A percentile compares a stretch with the other conserved stretches of the same genome.
Conservation (phyloP, 768 basidiomycete genomes). For the Boletus tomentosulus region DNA sequence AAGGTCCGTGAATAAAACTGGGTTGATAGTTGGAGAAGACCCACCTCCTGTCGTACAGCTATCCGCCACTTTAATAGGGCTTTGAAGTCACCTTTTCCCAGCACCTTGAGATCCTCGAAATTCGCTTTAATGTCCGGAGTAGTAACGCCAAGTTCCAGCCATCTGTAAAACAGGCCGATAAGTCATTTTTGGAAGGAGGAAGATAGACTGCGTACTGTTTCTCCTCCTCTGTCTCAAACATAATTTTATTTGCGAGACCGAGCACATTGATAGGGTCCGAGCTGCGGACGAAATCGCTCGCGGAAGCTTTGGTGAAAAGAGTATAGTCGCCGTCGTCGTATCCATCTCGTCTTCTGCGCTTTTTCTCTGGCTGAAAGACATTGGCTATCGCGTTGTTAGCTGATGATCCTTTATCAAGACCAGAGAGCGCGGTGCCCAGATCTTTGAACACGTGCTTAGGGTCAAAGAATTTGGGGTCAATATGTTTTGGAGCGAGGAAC, state of each 20-base stretch:
- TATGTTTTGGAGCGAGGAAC: constrained; percentile 89
- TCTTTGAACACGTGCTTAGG: constrained; percentile 98
- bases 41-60: constrained; percentile 82
- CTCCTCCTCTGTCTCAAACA: constrained; percentile 80
- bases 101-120: constrained; percentile 88
- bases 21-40: neutral
- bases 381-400: constrained; percentile 75
- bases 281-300: constrained; percentile 64
- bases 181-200: neutral
- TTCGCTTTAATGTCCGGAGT: constrained; percentile 78
- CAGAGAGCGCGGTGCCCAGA: constrained; percentile 45
- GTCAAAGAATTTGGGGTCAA: constrained; percentile 97
- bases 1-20: constrained; percentile 3
- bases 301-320: constrained; percentile 71
- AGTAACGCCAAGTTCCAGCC: constrained; percentile 69
- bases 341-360: constrained; percentile 86
- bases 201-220: constrained; percentile 50
- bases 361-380: constrained; percentile 97
- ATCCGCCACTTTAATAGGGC: constrained; percentile 86
- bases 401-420: constrained; percentile 49
- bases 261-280: constrained; percentile 76
- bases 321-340: constrained; percentile 95
- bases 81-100: constrained; percentile 98
- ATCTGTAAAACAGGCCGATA: constrained; percentile 40
- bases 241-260: constrained; percentile 72